Percentiles rank a stretch among this genome's conserved stretches.
These are phyloP conservation scores for Codiaeum variegatum DNA, from an alignment of 441 rosid genomes.

Conservation along the genomic window DNA sequence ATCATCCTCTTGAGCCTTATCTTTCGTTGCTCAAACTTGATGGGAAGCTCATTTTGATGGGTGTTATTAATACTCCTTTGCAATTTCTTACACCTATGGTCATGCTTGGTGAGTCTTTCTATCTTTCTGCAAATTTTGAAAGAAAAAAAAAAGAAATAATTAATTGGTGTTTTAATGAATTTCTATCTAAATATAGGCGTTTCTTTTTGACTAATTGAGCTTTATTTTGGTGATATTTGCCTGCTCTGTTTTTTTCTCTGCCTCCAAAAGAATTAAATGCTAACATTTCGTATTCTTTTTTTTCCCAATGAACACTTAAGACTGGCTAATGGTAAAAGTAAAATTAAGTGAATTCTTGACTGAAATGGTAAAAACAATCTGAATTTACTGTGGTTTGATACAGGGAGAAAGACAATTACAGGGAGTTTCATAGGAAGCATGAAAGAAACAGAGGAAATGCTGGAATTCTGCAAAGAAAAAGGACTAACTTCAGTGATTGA, in stretches of 20 bases:
- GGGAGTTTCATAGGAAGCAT: slow-evolving; percentile 82
- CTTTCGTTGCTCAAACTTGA: slow-evolving; percentile 61
- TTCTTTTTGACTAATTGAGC: neutral
- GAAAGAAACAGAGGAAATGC: slow-evolving; percentile 86
- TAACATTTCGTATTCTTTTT: too few relatives aligned
- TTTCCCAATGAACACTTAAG: too few relatives aligned
- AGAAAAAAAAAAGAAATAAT: neutral
- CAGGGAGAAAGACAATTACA: slow-evolving; percentile 65
- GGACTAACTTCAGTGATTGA: slow-evolving; percentile 59
- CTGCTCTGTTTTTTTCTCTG: neutral
- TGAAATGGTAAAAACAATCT: neutral
- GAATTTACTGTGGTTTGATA: neutral
- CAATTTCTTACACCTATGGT: slow-evolving; percentile 58
- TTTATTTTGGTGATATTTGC: slow-evolving; percentile 27
- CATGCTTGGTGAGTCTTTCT: slow-evolving; percentile 54
- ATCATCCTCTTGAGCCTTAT: slow-evolving; percentile 59
- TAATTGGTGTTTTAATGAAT: neutral
- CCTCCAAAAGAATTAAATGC: neutral
- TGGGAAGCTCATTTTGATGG: slow-evolving; percentile 72
- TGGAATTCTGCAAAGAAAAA: slow-evolving; percentile 64
- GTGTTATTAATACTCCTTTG: slow-evolving; percentile 66
- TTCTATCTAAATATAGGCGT: neutral
- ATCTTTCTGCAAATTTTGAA: neutral
- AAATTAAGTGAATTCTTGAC: too few relatives aligned
- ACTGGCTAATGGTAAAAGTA: too few relatives aligned